Base-by-base conservation (phyloP, 371 early-diverging fungal genomes). In the Lichtheimia ornata region DNA sequence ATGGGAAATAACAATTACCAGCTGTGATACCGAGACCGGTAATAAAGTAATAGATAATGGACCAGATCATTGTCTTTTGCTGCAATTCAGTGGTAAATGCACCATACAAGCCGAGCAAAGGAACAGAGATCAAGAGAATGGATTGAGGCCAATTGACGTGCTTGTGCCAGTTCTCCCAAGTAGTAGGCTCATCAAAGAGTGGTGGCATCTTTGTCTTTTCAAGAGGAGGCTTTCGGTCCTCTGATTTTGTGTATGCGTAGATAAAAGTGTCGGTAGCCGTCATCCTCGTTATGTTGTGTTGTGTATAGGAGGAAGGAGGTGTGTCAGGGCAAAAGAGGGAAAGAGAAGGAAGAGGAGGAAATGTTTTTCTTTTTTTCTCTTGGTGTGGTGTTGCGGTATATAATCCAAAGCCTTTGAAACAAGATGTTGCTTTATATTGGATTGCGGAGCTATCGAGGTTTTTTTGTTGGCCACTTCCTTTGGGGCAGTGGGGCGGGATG, bases 11-110 rank as follows among this genome's bases (percentile, higher is more conserved):
- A 43, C 5, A 49, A 61, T 72, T 75, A 82, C 91, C 95, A 53
- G 92, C 95, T 40, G 97, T 97, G 76, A 97, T 95, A 49, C 96
- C 96, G 53, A 96, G 80, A 14, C 92, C 96, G 14, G 95, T 91
- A 63, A 89, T 64, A 63, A 85, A 87, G 74, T 95, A 95, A 74
- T 89, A 96, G 15, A 86, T 47, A 41, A 92, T 62, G 27, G 90
- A 58, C 86, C 88, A 94, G 56, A 90, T 73, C 54, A 89, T 64
- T 1, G 97, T 97, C 74, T 91, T 86, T 18, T 58, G 56, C 53
- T 67, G 72, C 50, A 95, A 64, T 60, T 84, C 78, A 25, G 89
- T 90, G 20, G 88, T 91, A 24, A 88, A 67, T 30, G 88, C 45
- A 58, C 95, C 95, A 68, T 94, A 94, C 45, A 94, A 62, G 24